Base-by-base conservation (phyloP, 2,329 filamentous ascomycete genomes). In the Verticillium tricorpus region DNA sequence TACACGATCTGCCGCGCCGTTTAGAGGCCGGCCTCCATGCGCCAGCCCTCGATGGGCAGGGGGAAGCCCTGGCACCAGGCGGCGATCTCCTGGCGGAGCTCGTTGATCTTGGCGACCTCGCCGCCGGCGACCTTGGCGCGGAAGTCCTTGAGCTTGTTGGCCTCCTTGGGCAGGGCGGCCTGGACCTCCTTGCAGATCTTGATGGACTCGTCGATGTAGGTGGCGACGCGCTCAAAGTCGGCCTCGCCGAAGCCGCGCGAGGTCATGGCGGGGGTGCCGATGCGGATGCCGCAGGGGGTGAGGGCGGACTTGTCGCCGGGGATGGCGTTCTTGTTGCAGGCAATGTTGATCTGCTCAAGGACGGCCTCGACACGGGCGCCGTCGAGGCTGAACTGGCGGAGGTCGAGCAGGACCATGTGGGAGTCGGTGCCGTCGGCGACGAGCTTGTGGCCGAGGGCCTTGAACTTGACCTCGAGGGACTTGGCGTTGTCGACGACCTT, bases 141-240 rank as follows among this genome's bases (percentile, higher is more conserved):
- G 90, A 99, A 98, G 84, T 99, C 95, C 89, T 98, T 98, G 78
- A 96, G 91, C 88, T 96, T 97, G 88, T 98, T 99, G 73, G 92
- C 92, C 79, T 95, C 91, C 88, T 97, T 97, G 77, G 95, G 94
- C 28, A 98, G 86, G 67, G 84, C 81, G 63, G 75, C 83, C 83
- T 98, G 95, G 70, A 96, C 84, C 73, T 93, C 88, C 85, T 93
- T 92, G 85, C 89, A 91, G 73, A 98, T 85, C 82, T 91, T 91
- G 84, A 98, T 91, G 77, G 88, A 85, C 73, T 89, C 84, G 77
- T 96, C 92, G 70, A 98, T 97, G 84, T 97, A 98, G 69, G 81
- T 77, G 67, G 89, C 93, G 66, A 99, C 93, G 69, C 90, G 88
- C 81, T 92, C 89, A 78, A 99, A 99, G 80, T 97, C 93, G 65